Evolutionary conservation across 495 filamentous ascomycete species (phyloP).

Genomic region (Penicillium paradoxum): DNA sequence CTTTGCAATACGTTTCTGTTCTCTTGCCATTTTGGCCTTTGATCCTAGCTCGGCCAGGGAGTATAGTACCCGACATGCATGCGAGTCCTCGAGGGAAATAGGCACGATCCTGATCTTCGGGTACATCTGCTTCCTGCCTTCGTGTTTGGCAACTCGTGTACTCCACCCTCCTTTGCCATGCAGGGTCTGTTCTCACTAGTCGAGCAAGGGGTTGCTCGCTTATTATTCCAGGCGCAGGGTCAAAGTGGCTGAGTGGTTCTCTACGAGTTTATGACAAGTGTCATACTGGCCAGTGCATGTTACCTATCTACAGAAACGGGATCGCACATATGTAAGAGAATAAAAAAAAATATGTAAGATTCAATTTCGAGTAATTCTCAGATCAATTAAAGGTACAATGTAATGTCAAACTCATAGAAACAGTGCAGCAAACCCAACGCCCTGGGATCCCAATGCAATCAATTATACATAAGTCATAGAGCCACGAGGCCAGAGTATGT

Average conservation of each 20-base stretch:
- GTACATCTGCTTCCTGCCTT: not conserved
- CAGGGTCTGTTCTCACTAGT: not conserved
- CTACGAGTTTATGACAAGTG: not conserved
- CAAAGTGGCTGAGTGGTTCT: not conserved
- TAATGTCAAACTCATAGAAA: not conserved
- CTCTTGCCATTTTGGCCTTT: not conserved
- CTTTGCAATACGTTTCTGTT: not conserved
- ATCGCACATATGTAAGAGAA: not conserved
- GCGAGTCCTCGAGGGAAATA: not conserved
- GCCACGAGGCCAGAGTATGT: not conserved
- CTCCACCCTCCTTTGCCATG: not conserved
- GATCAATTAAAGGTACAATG: not conserved
- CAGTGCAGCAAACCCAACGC: not conserved
- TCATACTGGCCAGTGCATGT: not conserved
- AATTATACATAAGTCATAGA: not conserved
- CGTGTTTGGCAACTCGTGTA: not conserved
- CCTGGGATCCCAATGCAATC: conserved; percentile 2
- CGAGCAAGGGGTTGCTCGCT: not conserved
- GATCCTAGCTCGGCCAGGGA: not conserved
- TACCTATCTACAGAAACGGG: not conserved
- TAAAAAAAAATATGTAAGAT: not conserved
- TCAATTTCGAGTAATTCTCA: not conserved
- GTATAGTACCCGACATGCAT: not conserved
- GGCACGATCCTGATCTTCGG: not conserved
- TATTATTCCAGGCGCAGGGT: not conserved